phyloP scores from a whole-genome alignment of 2,329 filamentous ascomycete species.

The Scolecobasidium constrictum region DNA sequence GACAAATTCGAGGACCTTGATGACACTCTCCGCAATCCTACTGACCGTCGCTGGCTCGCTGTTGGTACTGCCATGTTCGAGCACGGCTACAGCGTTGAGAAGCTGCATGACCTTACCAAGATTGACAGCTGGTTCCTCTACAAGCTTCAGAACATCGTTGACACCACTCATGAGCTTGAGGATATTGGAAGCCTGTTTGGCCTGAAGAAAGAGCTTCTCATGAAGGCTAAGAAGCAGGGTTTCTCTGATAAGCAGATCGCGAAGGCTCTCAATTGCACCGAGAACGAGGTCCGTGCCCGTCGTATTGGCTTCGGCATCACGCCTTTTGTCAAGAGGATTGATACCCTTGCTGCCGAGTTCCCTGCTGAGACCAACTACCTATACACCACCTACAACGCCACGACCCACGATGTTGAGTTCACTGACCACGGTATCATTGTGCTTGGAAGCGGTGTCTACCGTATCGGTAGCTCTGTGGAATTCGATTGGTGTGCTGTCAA shows the following conservation, averaged over 20 bases:
- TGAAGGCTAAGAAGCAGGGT: slow-evolving; percentile 92
- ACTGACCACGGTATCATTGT: slow-evolving; percentile 85
- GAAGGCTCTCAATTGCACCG: slow-evolving; percentile 68
- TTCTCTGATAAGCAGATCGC: slow-evolving; percentile 97
- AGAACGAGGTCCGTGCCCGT: slow-evolving; percentile 79
- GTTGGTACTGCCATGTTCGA: slow-evolving; percentile 97
- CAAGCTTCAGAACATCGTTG: slow-evolving; percentile 95
- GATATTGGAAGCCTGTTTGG: slow-evolving; percentile 71
- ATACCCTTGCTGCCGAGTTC: slow-evolving; percentile 94
- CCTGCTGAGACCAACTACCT: slow-evolving; percentile 91
- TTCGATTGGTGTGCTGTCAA: slow-evolving; percentile 98
- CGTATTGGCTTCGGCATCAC: slow-evolving; percentile 79
- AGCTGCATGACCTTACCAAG: slow-evolving; percentile 86
- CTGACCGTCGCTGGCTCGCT: slow-evolving; percentile 92
- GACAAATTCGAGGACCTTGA: slow-evolving; percentile 92
- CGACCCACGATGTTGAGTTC: slow-evolving; percentile 84
- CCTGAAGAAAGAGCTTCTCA: slow-evolving; percentile 77
- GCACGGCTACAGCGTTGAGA: slow-evolving; percentile 88
- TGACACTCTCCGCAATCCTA: slow-evolving; percentile 80
- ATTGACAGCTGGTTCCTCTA: slow-evolving; percentile 99
- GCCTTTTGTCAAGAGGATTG: slow-evolving; percentile 97
- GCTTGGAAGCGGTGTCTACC: slow-evolving; percentile 89
- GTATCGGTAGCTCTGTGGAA: slow-evolving; percentile 94
- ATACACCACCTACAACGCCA: slow-evolving; percentile 96
- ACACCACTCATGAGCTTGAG: slow-evolving; percentile 79